phyloP scores from a whole-genome alignment of 1,284 basidiomycete genomes.

The Ustilago cynodontis region DNA sequence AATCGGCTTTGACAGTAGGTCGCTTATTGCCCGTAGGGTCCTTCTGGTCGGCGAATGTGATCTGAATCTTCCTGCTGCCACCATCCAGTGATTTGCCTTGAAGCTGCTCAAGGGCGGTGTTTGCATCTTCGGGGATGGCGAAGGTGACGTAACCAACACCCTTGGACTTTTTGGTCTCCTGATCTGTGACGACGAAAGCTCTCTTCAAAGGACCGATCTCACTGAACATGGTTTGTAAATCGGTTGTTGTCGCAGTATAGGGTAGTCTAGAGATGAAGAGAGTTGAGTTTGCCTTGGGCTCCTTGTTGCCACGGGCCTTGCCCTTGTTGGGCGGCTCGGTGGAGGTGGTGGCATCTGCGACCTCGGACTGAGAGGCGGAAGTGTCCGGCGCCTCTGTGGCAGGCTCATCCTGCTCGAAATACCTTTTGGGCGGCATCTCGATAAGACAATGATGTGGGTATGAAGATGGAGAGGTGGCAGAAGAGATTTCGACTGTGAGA shows the following conservation, averaged over 20 bases:
- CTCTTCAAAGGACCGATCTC: slow-evolving; percentile 93
- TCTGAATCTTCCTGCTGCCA: slow-evolving; percentile 60
- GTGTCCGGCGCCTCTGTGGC: slow-evolving; percentile 8
- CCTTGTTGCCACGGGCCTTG: neutral
- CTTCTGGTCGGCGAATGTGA: slow-evolving; percentile 61
- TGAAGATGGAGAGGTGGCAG: neutral
- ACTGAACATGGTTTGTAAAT: slow-evolving; percentile 91
- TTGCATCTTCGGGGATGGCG: slow-evolving; percentile 87
- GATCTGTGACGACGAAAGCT: slow-evolving; percentile 90
- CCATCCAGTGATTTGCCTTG: slow-evolving; percentile 66
- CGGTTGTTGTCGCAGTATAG: slow-evolving; percentile 87
- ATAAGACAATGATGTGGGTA: neutral
- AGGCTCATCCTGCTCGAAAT: slow-evolving; percentile 54
- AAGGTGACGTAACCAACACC: slow-evolving; percentile 99
- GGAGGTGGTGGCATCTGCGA: neutral
- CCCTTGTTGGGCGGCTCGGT: slow-evolving; percentile 13
- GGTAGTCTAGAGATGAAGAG: slow-evolving; percentile 76
- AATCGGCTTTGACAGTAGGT: slow-evolving; percentile 29
- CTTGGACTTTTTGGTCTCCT: slow-evolving; percentile 83
- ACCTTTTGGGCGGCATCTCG: slow-evolving; percentile 56
- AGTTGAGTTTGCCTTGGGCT: slow-evolving; percentile 58
- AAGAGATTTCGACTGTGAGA: neutral
- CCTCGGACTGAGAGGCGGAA: slow-evolving; percentile 20
- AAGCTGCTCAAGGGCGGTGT: slow-evolving; percentile 59
- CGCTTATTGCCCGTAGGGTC: slow-evolving; percentile 46